Base-by-base conservation (phyloP, 441 rosid species). In the Pelargonium myrrhifolium region DNA sequence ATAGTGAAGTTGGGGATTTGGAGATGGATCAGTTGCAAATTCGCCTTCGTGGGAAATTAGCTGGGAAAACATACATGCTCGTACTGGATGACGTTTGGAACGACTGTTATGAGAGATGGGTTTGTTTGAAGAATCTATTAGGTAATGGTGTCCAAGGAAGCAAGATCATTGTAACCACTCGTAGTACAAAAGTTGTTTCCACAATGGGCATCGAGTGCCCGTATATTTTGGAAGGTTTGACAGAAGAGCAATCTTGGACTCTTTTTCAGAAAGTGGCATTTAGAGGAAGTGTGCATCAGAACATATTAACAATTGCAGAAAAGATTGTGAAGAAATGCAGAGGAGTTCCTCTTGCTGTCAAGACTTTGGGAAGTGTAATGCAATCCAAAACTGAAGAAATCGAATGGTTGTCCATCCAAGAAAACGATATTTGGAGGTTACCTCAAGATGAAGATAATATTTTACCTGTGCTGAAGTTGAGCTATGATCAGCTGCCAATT, bases 21-120 rank as follows among this genome's bases (percentile, higher is more conserved):
- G 71, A 65, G 12, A 61, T 81, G 71, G 59, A 81, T 35, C 35
- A 15, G 1, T 20, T 76, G 71, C 72, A 72, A 63, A 40, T 21
- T 43, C 56, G 35, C 4, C 66, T 81, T 17, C 63, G 69, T 8
- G 18, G 66, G 62, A 45, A 62, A 1, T 20, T 79, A 11, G 42
- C 68, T 10, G 71, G 45, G 62, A 69, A 68, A 37, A 72, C 3
- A 5, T 75, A 58, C 65, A 62, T 83, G n/a, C 72, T 83, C 9
- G 74, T 83, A 18, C 17, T 83, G 26, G 84, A 83, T 63, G 81
- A 83, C 35, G 66, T 75, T 10, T 83, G 84, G 80, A 73, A 69
- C 20, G 83, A 79, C 24, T 15, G 79, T n/a, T 43, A 11, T 3
- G 67, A 72, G 5, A 66, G 14, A 61, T 81, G 80, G 80, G 10